Conservation (phyloP, 164 flowering plant genomes). For the Magnolia changhungtana region DNA sequence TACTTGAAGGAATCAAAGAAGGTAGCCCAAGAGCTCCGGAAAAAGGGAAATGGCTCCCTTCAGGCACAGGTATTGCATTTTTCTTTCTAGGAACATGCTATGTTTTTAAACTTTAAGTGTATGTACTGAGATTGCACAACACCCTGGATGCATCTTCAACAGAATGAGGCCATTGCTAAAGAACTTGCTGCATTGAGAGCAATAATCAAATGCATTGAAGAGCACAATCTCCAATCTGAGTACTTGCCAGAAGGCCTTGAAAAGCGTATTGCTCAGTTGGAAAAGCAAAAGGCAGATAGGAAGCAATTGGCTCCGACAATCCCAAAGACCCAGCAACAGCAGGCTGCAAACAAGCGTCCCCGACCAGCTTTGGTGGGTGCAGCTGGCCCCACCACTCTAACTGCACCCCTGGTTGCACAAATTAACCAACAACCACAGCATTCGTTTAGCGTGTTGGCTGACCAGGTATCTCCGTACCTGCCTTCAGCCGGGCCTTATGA, state of each 20-base stretch:
- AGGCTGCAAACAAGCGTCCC: conserved; percentile 33
- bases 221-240: conserved; percentile 51
- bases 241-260: conserved; percentile 36
- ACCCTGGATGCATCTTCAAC: conserved; percentile 9
- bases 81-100: background rate
- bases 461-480: background rate
- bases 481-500: conserved; percentile 1
- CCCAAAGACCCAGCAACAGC: conserved; percentile 19
- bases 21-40: conserved; percentile 28
- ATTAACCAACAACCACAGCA: background rate
- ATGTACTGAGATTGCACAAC: background rate
- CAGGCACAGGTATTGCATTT: conserved; percentile 33
- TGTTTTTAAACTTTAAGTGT: background rate
- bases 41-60: conserved; percentile 34
- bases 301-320: conserved; percentile 31
- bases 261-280: conserved; percentile 45
- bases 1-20: conserved; percentile 41
- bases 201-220: conserved; percentile 48
- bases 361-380: conserved; percentile 16
- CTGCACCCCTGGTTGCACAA: background rate
- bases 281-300: conserved; percentile 38
- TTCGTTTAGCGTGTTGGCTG: background rate
- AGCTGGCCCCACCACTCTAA: background rate
- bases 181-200: conserved; percentile 45
- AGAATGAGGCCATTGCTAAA: conserved; percentile 55